phyloP scores from a whole-genome alignment of 345 rosid genomes.

The Pelargonium nanum region DNA sequence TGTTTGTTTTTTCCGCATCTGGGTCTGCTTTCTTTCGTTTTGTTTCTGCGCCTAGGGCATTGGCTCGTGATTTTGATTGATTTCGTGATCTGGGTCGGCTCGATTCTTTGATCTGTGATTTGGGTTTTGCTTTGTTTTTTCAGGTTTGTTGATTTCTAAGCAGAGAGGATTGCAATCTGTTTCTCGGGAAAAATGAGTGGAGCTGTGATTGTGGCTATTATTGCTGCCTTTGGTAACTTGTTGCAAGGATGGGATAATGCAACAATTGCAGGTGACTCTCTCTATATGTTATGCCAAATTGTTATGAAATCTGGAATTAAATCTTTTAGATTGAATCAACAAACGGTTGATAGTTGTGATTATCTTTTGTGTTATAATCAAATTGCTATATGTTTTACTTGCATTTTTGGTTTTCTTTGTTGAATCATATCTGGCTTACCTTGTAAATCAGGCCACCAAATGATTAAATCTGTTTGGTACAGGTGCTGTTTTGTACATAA shows the following conservation, averaged over 20 bases:
- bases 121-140: constrained; percentile 1
- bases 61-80: constrained; percentile 2
- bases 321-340: not conserved
- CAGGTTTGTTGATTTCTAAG: constrained; percentile 23
- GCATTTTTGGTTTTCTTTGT: too few relatives aligned
- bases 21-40: constrained; percentile 14
- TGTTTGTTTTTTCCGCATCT: constrained; percentile 24
- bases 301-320: not conserved
- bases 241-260: constrained; percentile 99
- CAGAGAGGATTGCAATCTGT: constrained; percentile 13
- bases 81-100: not conserved
- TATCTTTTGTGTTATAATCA: not conserved
- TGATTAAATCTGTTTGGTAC: constrained; percentile 12
- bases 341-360: not conserved
- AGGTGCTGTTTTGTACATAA: constrained; percentile 92
- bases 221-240: constrained; percentile 85
- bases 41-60: constrained; percentile 12
- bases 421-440: not conserved
- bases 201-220: constrained; percentile 82
- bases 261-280: constrained; percentile 71
- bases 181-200: constrained; percentile 50
- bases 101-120: constrained; percentile 19
- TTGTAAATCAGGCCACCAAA: not conserved
- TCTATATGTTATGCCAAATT: not conserved
- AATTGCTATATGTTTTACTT: not conserved